Conservation (phyloP, 73 alveolate species). For the Uronychia binucleata region DNA sequence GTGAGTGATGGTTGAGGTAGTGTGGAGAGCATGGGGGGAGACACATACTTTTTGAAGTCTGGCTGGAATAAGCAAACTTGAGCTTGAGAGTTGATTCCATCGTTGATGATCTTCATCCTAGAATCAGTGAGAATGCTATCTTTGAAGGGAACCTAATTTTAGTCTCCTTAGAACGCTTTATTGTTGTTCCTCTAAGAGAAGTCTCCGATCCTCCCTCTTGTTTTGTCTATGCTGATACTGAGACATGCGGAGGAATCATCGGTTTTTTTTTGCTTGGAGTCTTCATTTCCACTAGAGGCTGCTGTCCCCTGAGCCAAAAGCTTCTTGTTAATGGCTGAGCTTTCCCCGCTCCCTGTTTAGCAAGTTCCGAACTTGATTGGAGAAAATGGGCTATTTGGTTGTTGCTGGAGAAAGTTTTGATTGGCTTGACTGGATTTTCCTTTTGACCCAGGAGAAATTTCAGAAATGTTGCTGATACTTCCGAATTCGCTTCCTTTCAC, state of each 20-base stretch:
- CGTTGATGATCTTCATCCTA: not conserved
- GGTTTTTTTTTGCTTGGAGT: not conserved
- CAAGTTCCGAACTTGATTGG: not conserved
- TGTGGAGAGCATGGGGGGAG: no score
- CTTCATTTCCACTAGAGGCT: no score
- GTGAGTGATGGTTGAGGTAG: no score
- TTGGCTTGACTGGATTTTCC: not conserved
- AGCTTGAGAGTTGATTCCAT: not conserved
- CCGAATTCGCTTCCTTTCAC: not conserved
- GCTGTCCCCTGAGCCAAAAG: no score
- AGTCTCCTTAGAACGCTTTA: not conserved
- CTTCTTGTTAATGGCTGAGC: not conserved
- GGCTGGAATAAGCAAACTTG: not conserved
- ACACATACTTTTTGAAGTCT: not conserved
- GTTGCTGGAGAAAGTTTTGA: not conserved
- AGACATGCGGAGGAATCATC: not conserved
- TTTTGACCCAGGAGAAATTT: not conserved
- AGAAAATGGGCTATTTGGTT: not conserved
- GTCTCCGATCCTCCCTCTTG: no score
- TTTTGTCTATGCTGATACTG: no score
- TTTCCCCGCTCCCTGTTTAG: not conserved
- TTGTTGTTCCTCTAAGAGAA: not conserved
- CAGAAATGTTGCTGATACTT: not conserved
- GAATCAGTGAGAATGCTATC: not conserved
- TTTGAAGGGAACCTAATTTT: not conserved